Percentiles rank a stretch among this genome's conserved stretches.
phyloP scores from a whole-genome alignment of 1,139 yeast species.

The Saccharomycopsis phalli region DNA sequence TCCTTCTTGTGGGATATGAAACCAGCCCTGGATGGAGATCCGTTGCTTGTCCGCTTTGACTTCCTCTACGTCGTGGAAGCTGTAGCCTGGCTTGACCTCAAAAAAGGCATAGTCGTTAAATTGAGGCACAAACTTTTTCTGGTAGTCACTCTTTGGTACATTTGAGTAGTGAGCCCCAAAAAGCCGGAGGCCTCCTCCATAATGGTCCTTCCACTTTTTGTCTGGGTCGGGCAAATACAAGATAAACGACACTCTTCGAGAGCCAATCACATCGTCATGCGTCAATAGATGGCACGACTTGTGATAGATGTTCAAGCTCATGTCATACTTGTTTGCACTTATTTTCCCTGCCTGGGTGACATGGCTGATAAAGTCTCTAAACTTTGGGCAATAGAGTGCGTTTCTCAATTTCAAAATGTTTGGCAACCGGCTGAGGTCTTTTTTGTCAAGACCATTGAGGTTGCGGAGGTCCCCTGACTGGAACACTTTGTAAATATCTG shows the following conservation, averaged over 20 bases:
- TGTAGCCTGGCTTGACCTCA: conserved; percentile 90
- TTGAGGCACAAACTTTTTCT: conserved; percentile 71
- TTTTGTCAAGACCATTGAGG: conserved; percentile 72
- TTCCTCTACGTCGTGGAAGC: conserved; percentile 97
- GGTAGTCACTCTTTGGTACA: conserved; percentile 76
- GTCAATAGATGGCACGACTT: conserved; percentile 91
- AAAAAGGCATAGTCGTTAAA: conserved; percentile 95
- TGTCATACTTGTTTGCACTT: conserved; percentile 83
- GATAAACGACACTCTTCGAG: conserved; percentile 87
- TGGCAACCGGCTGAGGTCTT: conserved; percentile 66
- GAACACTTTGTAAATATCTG: conserved; percentile 90
- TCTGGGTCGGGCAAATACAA: conserved; percentile 91
- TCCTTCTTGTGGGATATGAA: conserved; percentile 90
- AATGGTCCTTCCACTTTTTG: conserved; percentile 71
- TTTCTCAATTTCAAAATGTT: conserved; percentile 68
- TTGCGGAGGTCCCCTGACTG: conserved; percentile 97
- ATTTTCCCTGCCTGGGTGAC: conserved; percentile 86
- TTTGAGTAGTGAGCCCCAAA: conserved; percentile 84
- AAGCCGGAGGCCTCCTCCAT: conserved; percentile 87
- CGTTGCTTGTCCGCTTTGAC: conserved; percentile 86
- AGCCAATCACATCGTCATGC: conserved; percentile 97
- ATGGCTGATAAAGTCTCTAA: conserved; percentile 70
- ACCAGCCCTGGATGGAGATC: conserved; percentile 96
- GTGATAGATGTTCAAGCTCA: conserved; percentile 84
- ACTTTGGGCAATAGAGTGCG: conserved; percentile 78